Evolutionary conservation across 345 rosid genomes (phyloP).

Genomic region (Hirschfeldia incana): DNA sequence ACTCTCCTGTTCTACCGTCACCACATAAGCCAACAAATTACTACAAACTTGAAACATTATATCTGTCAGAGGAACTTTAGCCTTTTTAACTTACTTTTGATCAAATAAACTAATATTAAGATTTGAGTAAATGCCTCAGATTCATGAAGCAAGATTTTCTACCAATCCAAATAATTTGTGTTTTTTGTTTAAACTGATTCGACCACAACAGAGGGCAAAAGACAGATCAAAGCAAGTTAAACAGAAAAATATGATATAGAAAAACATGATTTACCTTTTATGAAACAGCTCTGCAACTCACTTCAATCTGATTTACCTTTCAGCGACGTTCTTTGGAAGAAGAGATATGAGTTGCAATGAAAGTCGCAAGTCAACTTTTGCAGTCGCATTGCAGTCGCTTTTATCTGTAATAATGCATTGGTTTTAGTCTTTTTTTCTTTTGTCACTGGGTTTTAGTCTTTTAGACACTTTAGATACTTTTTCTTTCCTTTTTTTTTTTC

Average conservation of each 20-base stretch:
- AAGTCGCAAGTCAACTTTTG: background rate
- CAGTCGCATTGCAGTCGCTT: slow-evolving; percentile 10
- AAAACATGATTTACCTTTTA: background rate
- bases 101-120: too few species aligned
- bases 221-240: background rate
- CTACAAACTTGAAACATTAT: background rate
- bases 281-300: background rate
- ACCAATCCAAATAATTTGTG: background rate
- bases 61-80: too few species aligned
- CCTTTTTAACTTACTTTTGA: too few species aligned
- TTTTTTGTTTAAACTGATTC: background rate
- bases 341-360: background rate
- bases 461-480: background rate
- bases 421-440: too few species aligned
- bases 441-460: too few species aligned
- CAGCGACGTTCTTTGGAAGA: background rate
- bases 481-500: slow-evolving; percentile 23
- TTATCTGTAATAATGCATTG: too few species aligned
- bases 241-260: background rate
- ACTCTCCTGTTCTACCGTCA: background rate
- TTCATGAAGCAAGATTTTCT: background rate
- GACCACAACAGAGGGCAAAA: background rate
- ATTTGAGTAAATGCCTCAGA: too few species aligned
- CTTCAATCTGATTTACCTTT: background rate
- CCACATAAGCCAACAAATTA: background rate